These are phyloP conservation scores for Ophiostoma himal-ulmi DNA, from an alignment of 2,329 filamentous ascomycete genomes.

Conservation along the genomic window DNA sequence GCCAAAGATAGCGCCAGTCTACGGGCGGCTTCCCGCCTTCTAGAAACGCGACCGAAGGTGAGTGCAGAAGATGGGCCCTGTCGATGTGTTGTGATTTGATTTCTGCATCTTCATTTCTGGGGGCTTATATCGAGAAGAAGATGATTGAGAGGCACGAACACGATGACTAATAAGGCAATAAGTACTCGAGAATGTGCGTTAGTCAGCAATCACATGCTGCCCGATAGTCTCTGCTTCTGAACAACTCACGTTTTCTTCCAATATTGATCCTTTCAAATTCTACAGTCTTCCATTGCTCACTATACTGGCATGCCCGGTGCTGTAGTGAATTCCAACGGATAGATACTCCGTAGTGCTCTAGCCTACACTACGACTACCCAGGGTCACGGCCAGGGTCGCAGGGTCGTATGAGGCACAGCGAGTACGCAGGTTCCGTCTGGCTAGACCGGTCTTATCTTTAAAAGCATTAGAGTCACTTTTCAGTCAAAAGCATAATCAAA, in stretches of 20 bases:
- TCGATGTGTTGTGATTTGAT: not conserved
- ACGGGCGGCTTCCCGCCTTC: not conserved
- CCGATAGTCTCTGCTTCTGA: not conserved
- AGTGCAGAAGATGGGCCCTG: not conserved
- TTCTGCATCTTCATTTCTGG: not conserved
- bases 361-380: not conserved
- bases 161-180: not conserved
- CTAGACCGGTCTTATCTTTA: not conserved
- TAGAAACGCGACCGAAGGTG: conserved; percentile 2
- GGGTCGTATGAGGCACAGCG: conserved; percentile 3
- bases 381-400: not conserved
- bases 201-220: not conserved
- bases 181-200: not conserved
- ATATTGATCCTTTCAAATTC: not conserved
- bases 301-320: not conserved
- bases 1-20: not conserved
- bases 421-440: not conserved
- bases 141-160: not conserved
- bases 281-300: not conserved
- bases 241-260: not conserved
- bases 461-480: not conserved
- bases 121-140: not conserved
- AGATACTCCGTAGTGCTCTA: not conserved
- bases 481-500: not conserved
- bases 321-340: not conserved